Conservation (phyloP, 495 filamentous ascomycete genomes). For the Neurospora terricola region DNA sequence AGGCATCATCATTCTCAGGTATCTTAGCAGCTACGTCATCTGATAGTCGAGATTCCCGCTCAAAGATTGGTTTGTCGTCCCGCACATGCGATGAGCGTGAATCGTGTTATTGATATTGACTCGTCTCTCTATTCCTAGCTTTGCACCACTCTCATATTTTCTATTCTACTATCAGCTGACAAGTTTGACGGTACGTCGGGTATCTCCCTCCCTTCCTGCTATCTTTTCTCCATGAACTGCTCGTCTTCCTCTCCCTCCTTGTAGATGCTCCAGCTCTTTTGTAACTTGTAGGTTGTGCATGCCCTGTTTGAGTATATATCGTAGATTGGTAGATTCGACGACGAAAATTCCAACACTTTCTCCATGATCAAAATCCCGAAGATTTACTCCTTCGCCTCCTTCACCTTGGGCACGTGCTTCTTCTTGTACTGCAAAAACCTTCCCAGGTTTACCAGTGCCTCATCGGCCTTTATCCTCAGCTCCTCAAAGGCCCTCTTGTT, state of each 20-base stretch:
- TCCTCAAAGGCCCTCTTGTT: constrained; percentile 45
- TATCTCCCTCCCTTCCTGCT: neutral
- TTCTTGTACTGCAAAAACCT: constrained; percentile 53
- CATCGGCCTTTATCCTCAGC: constrained; percentile 44
- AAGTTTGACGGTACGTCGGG: neutral
- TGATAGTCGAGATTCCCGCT: neutral
- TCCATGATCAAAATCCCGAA: neutral
- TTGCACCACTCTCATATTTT: neutral
- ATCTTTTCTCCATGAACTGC: neutral
- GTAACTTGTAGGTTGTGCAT: neutral
- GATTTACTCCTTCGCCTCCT: neutral
- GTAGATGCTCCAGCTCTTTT: neutral
- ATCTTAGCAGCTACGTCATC: neutral
- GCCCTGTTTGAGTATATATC: neutral
- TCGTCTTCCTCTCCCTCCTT: neutral
- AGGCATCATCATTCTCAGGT: neutral
- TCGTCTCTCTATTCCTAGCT: neutral
- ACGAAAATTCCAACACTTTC: neutral
- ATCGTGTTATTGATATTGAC: neutral
- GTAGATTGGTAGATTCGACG: neutral
- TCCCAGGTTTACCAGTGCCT: constrained; percentile 43
- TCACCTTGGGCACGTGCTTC: constrained; percentile 27
- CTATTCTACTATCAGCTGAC: neutral
- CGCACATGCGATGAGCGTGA: neutral
- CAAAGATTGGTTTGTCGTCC: neutral